These are phyloP conservation scores for Malassezia yamatoensis DNA, from an alignment of 1,284 basidiomycete genomes.

Conservation along the genomic window DNA sequence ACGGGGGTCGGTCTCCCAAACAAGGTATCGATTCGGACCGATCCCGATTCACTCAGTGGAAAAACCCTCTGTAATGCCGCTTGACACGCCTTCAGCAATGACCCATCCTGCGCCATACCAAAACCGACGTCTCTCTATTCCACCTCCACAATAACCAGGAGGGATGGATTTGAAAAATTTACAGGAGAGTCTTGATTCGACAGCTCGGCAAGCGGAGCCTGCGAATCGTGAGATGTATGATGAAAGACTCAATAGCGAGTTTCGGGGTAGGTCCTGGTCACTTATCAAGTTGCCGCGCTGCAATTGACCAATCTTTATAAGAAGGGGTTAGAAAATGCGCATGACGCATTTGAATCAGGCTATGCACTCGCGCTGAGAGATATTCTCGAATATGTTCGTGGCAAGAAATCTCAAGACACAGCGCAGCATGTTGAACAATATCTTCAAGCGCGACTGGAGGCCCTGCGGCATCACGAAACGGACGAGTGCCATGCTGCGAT, in stretches of 20 bases:
- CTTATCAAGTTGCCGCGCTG: slow-evolving; percentile 10
- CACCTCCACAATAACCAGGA: not conserved
- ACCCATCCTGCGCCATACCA: not conserved
- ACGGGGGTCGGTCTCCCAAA: slow-evolving; percentile 34
- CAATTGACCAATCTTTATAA: slow-evolving; percentile 19
- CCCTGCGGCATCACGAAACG: slow-evolving; percentile 5
- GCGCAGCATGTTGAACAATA: not conserved
- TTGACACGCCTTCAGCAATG: not conserved
- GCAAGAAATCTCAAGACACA: not conserved
- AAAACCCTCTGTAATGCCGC: slow-evolving; percentile 15
- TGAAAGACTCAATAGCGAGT: slow-evolving; percentile 13
- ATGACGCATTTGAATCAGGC: slow-evolving; percentile 9
- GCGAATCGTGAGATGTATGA: slow-evolving; percentile 3
- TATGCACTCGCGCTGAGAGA: slow-evolving; percentile 11
- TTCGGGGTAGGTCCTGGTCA: slow-evolving; percentile 11
- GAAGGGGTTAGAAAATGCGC: slow-evolving; percentile 9
- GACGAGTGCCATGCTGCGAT: not conserved
- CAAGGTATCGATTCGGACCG: slow-evolving; percentile 27
- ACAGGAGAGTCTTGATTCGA: slow-evolving; percentile 14
- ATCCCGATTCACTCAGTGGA: slow-evolving; percentile 18
- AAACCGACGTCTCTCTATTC: too few species aligned
- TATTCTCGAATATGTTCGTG: slow-evolving; percentile 3
- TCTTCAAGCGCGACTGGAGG: slow-evolving; percentile 6
- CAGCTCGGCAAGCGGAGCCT: not conserved
- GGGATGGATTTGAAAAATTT: slow-evolving; percentile 16